These are phyloP conservation scores for Keithomyces neogunnii DNA, from an alignment of 2,329 filamentous ascomycete genomes.

Conservation along the genomic window DNA sequence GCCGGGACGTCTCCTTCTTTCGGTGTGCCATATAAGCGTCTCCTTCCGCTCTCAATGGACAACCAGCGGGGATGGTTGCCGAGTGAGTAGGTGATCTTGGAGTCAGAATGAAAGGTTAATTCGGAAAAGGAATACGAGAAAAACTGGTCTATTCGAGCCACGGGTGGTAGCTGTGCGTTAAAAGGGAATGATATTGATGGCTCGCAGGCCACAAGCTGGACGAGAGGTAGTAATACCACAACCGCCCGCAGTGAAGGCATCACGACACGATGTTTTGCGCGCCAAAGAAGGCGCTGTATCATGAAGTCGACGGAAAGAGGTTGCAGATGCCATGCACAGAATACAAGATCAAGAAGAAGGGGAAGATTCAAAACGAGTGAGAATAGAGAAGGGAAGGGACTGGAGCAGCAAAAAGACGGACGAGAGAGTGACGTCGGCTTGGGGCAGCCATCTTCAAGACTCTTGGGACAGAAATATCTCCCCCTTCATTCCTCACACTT, in stretches of 20 bases:
- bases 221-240: constrained; percentile 19
- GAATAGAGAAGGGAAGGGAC: not conserved
- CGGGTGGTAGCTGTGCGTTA: constrained; percentile 76
- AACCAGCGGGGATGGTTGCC: constrained; percentile 64
- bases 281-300: constrained; percentile 1
- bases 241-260: constrained; percentile 21
- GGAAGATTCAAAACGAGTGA: not conserved
- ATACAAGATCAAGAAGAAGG: not conserved
- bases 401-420: constrained; percentile 5
- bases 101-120: constrained; percentile 63
- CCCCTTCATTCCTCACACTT: constrained; percentile 30
- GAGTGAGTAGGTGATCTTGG: constrained; percentile 59
- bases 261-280: constrained; percentile 1
- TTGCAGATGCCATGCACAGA: constrained; percentile 5
- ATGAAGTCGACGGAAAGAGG: not conserved
- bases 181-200: constrained; percentile 58
- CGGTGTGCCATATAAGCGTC: constrained; percentile 66
- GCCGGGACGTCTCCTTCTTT: constrained; percentile 36
- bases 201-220: constrained; percentile 22
- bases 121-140: constrained; percentile 66
- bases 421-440: constrained; percentile 6
- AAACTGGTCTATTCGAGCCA: constrained; percentile 58
- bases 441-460: constrained; percentile 17
- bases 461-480: constrained; percentile 20
- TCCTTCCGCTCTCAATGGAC: constrained; percentile 53